Evolutionary conservation across 2,329 filamentous ascomycete genomes (phyloP).

Genomic region (Talaromyces islandicus): DNA sequence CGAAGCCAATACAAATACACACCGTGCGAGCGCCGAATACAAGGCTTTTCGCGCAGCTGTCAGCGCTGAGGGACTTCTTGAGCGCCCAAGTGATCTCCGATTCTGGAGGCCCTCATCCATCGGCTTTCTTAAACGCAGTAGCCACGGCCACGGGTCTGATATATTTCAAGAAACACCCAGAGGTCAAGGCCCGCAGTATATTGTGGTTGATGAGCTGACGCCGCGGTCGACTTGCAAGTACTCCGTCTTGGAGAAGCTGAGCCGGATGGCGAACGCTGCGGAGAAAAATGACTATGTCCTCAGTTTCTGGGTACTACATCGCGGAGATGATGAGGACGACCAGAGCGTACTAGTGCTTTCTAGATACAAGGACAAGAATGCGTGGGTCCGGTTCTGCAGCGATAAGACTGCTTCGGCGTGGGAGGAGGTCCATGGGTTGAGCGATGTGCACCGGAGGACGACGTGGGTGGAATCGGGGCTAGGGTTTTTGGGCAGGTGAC

Average conservation of each 20-base stretch:
- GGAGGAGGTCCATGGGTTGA: not conserved
- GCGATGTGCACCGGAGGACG: not conserved
- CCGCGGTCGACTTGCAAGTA: not conserved
- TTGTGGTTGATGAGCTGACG: not conserved
- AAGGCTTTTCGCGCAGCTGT: not conserved
- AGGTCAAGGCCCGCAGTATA: not conserved
- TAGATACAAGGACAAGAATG: not conserved
- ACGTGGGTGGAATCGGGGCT: not conserved
- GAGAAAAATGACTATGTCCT: not conserved
- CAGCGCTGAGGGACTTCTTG: not conserved
- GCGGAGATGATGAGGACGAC: not conserved
- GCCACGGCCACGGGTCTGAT: not conserved
- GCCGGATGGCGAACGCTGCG: not conserved
- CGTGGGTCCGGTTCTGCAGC: not conserved
- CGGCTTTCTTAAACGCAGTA: not conserved
- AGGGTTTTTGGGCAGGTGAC: not conserved
- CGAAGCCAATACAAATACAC: not conserved
- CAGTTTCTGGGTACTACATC: not conserved
- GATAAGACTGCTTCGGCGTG: not conserved
- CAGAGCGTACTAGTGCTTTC: not conserved
- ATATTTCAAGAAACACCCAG: not conserved
- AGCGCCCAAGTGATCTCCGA: slow-evolving; percentile 1
- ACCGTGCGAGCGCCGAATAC: not conserved
- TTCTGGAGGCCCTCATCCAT: not conserved
- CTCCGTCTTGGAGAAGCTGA: not conserved